Evolutionary conservation across 2,329 filamentous ascomycete species (phyloP), one percentile per base, ranked within the genome.

Genomic region (Alternaria sp.): DNA sequence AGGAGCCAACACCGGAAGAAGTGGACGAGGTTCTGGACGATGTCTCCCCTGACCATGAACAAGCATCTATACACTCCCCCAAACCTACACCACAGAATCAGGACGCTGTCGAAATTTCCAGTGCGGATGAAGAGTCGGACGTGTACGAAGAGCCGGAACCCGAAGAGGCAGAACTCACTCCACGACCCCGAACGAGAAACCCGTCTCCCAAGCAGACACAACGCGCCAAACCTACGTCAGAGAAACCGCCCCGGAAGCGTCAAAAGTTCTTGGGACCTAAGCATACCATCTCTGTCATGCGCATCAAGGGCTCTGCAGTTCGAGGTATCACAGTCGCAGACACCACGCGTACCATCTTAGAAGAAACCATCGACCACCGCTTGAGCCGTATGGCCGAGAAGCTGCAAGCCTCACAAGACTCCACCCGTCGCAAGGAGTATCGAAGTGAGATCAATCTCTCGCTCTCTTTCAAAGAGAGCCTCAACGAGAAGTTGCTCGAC

Each of bases 281-380:
- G 73, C 65, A 72, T 64, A 74, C 57, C 59, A 79, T 58, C 63
- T 75, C 62, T 64, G 70, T 69, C 70, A 79, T 80, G 80, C 73
- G 77, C 78, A 63, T 82, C 77, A 69, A 82, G 76, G 72, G 73
- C 15, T 69, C 73, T 13, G 65, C 69, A 0, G 70, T 79, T 6
- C 72, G 70, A 40, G 74, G 74, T 19, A 81, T 86, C 59, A 87
- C 85, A 57, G 80, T 81, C 2, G 84, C 84, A 43, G 85, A 87
- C 59, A 85, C 86, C 3, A 80, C 86, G 72, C 82, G 66, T 80
- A 86, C 75, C 75, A 84, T 76, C 56, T 83, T 85, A 57, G 81
- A 83, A 60, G 84, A 86, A 63, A 83, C 82, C 2, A 78, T 86
- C 17, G 81, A 84, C 53, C 79, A 82, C 63, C 83, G 81, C 4